Conservation (phyloP, 768 basidiomycete species). For the Collybia sordida region DNA sequence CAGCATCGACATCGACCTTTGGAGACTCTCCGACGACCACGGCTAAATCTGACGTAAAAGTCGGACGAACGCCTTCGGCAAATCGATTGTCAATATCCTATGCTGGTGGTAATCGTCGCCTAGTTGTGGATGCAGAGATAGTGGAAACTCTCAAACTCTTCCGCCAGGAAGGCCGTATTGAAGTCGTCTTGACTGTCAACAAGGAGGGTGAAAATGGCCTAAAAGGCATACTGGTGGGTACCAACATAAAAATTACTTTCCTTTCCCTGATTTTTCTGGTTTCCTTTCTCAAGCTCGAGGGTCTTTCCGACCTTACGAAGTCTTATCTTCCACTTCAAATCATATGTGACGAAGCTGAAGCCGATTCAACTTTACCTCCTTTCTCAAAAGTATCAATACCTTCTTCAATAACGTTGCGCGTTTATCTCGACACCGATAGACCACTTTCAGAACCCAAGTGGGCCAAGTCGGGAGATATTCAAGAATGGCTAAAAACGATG, state of each 20-base stretch:
- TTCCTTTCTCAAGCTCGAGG: constrained; percentile 58
- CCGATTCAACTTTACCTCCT: constrained; percentile 71
- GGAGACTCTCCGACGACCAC: constrained; percentile 41
- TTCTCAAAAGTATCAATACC: constrained; percentile 59
- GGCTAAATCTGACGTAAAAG: constrained; percentile 35
- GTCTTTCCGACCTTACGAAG: constrained; percentile 67
- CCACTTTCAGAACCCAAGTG: constrained; percentile 96
- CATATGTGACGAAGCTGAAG: constrained; percentile 38
- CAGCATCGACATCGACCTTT: constrained; percentile 41
- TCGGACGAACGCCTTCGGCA: constrained; percentile 59
- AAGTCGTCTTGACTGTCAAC: constrained; percentile 66
- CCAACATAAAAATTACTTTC: background rate
- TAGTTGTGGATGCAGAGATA: constrained; percentile 87
- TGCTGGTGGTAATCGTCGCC: constrained; percentile 80
- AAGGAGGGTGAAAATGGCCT: constrained; percentile 55
- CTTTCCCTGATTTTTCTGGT: constrained; percentile 6
- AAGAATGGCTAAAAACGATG: constrained; percentile 90
- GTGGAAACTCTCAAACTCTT: constrained; percentile 81
- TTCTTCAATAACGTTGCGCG: constrained; percentile 59
- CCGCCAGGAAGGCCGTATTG: constrained; percentile 82
- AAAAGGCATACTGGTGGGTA: constrained; percentile 75
- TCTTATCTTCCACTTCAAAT: constrained; percentile 64
- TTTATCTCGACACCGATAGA: constrained; percentile 82
- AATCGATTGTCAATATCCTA: constrained; percentile 95
- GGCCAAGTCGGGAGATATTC: constrained; percentile 93